Base-by-base conservation (phyloP, 2,329 filamentous ascomycete species). In the Pestalotiopsis sp. region DNA sequence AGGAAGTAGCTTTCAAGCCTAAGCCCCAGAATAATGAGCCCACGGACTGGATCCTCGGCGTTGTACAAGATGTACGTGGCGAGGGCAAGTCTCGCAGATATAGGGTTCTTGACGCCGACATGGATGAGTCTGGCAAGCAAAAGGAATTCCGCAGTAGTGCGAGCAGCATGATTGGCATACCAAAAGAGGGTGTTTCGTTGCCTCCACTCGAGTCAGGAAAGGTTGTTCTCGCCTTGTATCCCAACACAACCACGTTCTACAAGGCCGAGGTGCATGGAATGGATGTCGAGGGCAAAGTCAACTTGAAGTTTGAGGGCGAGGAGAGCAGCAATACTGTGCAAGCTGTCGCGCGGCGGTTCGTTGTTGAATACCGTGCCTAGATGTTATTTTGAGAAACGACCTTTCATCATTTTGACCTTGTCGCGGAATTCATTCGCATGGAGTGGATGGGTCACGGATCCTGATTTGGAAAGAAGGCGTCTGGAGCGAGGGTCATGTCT, bases 201-300 rank as follows among this genome's bases (percentile, higher is more conserved):
- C 81, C 86, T 4, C 85, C 92, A 56, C 87, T 92, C 68, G 88
- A 92, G 45, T 81, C 87, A 52, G 91, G 92, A 59, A 93, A 91
- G 77, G 88, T 90, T 60, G 93, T 95, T 9, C 83, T 95, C 68
- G 93, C 93, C 0, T 83, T 94, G 68, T 96, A 96, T 75, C 93
- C 93, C 0, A 91, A 94, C 74, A 95, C 93, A 1, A 95, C 93
- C 1, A 95, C 92, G 0, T 95, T 96, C 75, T 96, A 96, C 78
- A 91, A 92, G 77, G 93, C 93, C 1, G 92, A 94, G 73, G 93
- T 95, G 9, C 92, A 93, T 80, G 90, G 90, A 45, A 90, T 88
- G 84, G 83, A 91, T 68, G 82, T 82, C 52, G 78, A 84, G 70
- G 76, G 84, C 56, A 86, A 85, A 70, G 89, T 91, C 57, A 87